These are phyloP conservation scores for Lactarius hengduanensis DNA, from an alignment of 768 basidiomycete genomes.

Conservation along the genomic window DNA sequence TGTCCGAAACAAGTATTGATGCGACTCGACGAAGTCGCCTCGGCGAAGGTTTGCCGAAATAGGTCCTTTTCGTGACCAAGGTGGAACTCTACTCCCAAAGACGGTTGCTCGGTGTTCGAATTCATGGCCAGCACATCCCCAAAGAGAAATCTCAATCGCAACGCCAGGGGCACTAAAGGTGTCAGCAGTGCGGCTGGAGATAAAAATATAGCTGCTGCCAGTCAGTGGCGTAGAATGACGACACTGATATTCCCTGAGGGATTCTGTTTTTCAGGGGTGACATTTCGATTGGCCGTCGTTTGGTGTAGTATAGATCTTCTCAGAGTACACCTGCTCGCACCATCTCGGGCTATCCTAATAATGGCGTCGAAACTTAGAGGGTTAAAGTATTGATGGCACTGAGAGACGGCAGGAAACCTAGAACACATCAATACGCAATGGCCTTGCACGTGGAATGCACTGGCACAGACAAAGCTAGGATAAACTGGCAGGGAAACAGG, in stretches of 20 bases:
- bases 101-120: not conserved
- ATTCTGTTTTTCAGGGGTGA: not conserved
- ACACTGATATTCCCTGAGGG: not conserved
- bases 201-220: not conserved
- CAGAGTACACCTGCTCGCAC: not conserved
- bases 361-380: not conserved
- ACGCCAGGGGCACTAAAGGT: not conserved
- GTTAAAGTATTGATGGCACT: not conserved
- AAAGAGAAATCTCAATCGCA: not conserved
- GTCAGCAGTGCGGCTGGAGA: not conserved
- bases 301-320: not conserved
- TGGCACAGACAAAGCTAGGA: not conserved
- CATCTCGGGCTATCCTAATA: not conserved
- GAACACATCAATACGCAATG: not conserved
- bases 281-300: not conserved
- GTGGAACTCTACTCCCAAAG: not conserved
- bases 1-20: conserved; percentile 10
- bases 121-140: not conserved
- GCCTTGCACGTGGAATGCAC: not conserved
- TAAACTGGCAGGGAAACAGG: not conserved
- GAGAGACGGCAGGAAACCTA: not conserved
- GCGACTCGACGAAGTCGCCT: not conserved
- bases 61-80: not conserved
- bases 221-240: not conserved
- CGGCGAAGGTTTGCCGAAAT: not conserved